Base-by-base conservation (phyloP, 257 asterid genomes). In the Scutellaria baicalensis region DNA sequence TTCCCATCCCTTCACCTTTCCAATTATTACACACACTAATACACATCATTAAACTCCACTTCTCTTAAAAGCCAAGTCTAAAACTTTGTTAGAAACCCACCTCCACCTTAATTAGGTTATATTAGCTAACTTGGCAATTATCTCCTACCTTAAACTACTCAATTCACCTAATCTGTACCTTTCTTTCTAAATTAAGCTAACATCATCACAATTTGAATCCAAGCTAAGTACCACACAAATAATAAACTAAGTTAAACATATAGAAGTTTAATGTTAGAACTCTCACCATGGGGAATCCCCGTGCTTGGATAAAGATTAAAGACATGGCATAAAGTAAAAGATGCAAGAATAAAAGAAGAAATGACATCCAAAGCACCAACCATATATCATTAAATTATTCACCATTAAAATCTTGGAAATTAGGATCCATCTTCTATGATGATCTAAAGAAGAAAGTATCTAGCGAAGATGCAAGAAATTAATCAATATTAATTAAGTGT, bases 51-150 rank as follows among this genome's bases (percentile, higher is more conserved):
- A 51, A 39, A 16, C 14, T 38, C 57, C 65, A 59, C 83, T 71
- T 81, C 56, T 82, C 87, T 81, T 81, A 65, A 78, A 86, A 80
- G 88, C 68, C 36, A 86, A 79, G 85, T 50, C 48, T 79, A 27
- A 27, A 8, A 38, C 23, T 8, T 35, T 43, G 43, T 40, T 56
- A 23, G 27, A 38, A 27, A 21, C 17, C n/a, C 54, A 54, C 48
- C 70, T 43, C 70, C n/a, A 50, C 13, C 33, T 51, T 21, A 9
- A 62, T 59, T 58, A 59, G 48, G 66, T 50, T 74, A 8, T 39
- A 71, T 78, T 68, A 73, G 64, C 77, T 40, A 76, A 47, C 66
- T 63, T 72, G 55, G 66, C 65, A 75, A 65, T 70, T 60, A 71
- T 72, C 64, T 51, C 50, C 23, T 14, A 71, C 75, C 73, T 68